phyloP scores from a whole-genome alignment of 768 basidiomycete species.

The Cyathus striatus region DNA sequence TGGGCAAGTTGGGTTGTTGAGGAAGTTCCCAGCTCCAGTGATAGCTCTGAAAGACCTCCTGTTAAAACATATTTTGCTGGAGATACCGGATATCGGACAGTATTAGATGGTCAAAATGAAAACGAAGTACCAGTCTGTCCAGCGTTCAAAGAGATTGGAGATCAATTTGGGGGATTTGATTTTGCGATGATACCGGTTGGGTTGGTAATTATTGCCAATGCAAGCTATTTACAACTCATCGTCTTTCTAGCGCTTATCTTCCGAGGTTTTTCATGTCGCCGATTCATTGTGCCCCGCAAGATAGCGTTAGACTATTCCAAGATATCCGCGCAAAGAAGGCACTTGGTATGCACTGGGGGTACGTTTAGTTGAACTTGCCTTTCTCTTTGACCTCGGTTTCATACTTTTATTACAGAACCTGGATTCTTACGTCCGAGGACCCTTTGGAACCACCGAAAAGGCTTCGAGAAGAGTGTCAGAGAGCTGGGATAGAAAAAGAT shows the following conservation, averaged over 20 bases:
- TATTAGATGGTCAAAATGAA: conserved; percentile 41
- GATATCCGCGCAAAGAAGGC: conserved; percentile 58
- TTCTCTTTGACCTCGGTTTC: background rate
- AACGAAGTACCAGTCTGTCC: conserved; percentile 58
- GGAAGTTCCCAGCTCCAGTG: conserved; percentile 29
- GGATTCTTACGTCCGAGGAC: conserved; percentile 49
- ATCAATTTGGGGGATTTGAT: conserved; percentile 58
- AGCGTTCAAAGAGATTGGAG: conserved; percentile 69
- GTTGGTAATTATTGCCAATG: conserved; percentile 16
- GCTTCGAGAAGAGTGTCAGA: conserved; percentile 47
- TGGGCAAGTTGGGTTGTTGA: conserved; percentile 68
- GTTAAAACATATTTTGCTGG: conserved; percentile 67
- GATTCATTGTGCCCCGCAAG: conserved; percentile 64
- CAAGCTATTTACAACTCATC: conserved; percentile 6
- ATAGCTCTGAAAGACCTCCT: conserved; percentile 1
- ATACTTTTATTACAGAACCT: conserved; percentile 31
- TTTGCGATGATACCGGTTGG: conserved; percentile 71
- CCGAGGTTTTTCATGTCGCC: conserved; percentile 52
- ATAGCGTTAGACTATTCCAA: conserved; percentile 62
- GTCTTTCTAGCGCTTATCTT: conserved; percentile 44
- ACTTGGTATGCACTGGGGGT: conserved; percentile 73
- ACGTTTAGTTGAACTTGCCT: conserved; percentile 13
- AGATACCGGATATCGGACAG: conserved; percentile 60
- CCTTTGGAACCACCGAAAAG: conserved; percentile 55
- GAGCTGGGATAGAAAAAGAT: conserved; percentile 44